phyloP scores from a whole-genome alignment of 1,139 yeast species.

The Torulaspora globosa region DNA sequence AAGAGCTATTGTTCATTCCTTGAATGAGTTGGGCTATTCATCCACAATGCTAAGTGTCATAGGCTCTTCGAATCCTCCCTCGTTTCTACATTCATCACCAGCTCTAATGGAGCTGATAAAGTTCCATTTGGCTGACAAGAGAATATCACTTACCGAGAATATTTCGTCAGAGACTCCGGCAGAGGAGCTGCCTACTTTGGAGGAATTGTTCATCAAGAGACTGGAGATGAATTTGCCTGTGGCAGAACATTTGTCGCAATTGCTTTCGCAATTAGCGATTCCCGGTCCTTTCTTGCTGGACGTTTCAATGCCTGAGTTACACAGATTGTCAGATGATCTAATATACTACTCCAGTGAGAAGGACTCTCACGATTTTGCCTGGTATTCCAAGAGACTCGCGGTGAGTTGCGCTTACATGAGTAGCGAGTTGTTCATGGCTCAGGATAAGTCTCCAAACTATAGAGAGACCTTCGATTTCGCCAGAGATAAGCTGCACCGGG shows the following conservation, averaged over 20 bases:
- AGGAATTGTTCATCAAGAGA: constrained; percentile 55
- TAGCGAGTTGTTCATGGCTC: constrained; percentile 74
- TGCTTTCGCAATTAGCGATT: constrained; percentile 36
- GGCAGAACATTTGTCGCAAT: constrained; percentile 40
- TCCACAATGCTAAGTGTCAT: constrained; percentile 66
- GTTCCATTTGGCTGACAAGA: constrained; percentile 56
- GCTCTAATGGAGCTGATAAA: constrained; percentile 59
- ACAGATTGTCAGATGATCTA: constrained; percentile 75
- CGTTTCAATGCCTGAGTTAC: constrained; percentile 55
- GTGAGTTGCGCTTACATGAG: constrained; percentile 67
- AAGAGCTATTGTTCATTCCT: constrained; percentile 56
- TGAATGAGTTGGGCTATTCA: constrained; percentile 56
- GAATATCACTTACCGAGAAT: constrained; percentile 43
- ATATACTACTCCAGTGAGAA: constrained; percentile 73
- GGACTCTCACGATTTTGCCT: constrained; percentile 74
- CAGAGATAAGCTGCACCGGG: constrained; percentile 52
- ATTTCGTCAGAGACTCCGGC: constrained; percentile 33
- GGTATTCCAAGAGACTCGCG: constrained; percentile 85
- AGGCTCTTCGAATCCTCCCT: constrained; percentile 36
- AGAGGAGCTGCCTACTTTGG: constrained; percentile 35
- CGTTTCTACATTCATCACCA: constrained; percentile 39
- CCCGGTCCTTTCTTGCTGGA: constrained; percentile 37
- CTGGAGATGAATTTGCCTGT: constrained; percentile 59
- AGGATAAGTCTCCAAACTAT: constrained; percentile 59
- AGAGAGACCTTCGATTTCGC: constrained; percentile 62